Evolutionary conservation across 75 land plant species (phyloP), one percentile per base, ranked within the genome.

Genomic region (Selaginella tamariscina): DNA sequence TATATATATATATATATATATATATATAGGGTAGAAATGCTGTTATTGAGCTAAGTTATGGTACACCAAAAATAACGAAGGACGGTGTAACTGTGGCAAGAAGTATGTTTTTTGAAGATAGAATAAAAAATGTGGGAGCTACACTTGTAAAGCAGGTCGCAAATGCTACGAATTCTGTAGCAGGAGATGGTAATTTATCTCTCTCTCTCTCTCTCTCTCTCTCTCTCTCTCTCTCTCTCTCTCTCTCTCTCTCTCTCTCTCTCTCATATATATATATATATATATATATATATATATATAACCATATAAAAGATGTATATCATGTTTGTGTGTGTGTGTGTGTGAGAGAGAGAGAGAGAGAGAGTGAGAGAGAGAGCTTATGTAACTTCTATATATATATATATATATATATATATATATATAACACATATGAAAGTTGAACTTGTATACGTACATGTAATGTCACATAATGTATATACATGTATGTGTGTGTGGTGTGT

Each of bases 41-140:
- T 32, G 84, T 82, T 24, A 64, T 89, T 1, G 91, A 89, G 55
- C 95, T 86, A 74, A 82, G 91, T 56, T 87, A 55, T 74, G 95
- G 95, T 33, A 76, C 88, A 1, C 91, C 91, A 5, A 89, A 89
- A 67, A 90, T 89, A 33, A 89, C 95, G 1, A 89, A 89, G 72
- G 95, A 89, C 70, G 95, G 95, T 57, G 95, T 89, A 0, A 87
- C 88, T 44, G 95, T 89, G 27, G 95, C 91, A 30, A 89, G 86
- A 77, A 87, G 88, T 69, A 78, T 89, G 59, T 87, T 82, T 63
- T 89, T 89, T 69, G 79, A 80, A 39, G 91, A 89, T 65, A 82
- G 72, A 69, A 55, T 85, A 30, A 89, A 84, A 72, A 89, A 89
- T 39, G 55, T 87, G 59, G 95, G 95, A 55, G 94, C 94, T 9